Evolutionary conservation across 2,329 filamentous ascomycete genomes (phyloP), one percentile per base, ranked within the genome.

Genomic region (Simplicillium sp.): DNA sequence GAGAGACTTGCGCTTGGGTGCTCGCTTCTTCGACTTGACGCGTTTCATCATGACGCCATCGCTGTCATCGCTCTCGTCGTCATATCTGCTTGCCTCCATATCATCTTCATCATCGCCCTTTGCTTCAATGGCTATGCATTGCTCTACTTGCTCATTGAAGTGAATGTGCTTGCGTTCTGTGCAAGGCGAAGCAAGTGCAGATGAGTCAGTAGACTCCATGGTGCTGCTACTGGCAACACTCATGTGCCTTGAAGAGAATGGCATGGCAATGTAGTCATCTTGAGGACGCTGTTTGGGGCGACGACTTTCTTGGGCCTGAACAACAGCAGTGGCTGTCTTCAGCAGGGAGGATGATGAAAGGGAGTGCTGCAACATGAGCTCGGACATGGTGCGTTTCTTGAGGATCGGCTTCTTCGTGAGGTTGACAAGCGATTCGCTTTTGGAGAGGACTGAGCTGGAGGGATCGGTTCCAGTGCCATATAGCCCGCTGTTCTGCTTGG

Each of bases 371-470:
- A 97, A 74, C 78, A 97, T 95, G 34, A 94, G 76, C 61, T 97
- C 90, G 0, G 90, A 97, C 73, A 94, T 90, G 61, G 87, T 95
- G 49, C 89, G 79, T 71, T 96, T 97, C 67, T 97, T 97, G 44
- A 98, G 65, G 44, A 97, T 97, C 2, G 89, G 87, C 64, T 95
- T 95, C 64, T 89, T 87, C 49, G 58, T 68, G 15, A 64, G 39
- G 37, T 79, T 77, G 48, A 84, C 64, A 47, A 87, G 83, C 0
- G 86, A 88, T 49, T 68, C 67, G 4, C 66, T 66, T 50, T 75
- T 72, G 20, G 71, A 75, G 13, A 77, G 44, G n/a, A 34, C 15
- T n/a, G 42, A 40, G 25, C 42, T 44, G 9, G 34, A 40, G n/a
- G 42, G 38, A n/a, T 44, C 42, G 4, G 42, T 44, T 5, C 33